Evolutionary conservation across 2,329 filamentous ascomycete species (phyloP).

Genomic region (Sporothrix inflata): DNA sequence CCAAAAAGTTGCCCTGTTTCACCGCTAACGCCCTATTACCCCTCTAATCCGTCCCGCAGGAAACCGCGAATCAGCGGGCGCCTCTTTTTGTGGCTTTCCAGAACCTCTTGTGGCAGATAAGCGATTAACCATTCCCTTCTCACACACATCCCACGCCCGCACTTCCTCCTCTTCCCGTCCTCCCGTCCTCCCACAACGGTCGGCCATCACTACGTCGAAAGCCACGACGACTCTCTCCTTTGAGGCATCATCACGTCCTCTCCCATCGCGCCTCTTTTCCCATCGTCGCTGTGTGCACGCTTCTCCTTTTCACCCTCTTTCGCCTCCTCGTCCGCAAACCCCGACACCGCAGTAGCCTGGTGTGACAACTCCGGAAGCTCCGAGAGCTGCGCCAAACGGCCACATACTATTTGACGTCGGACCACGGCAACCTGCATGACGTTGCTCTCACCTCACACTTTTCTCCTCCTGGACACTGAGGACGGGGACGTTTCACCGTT

Average conservation of each 20-base stretch:
- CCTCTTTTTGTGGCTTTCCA: neutral
- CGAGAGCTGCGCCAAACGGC: neutral
- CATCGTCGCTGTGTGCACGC: neutral
- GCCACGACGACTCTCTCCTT: neutral
- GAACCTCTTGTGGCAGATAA: conserved; percentile 16
- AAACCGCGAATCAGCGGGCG: neutral
- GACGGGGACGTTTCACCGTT: neutral
- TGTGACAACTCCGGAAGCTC: conserved; percentile 1
- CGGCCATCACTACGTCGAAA: neutral
- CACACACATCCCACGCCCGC: conserved; percentile 4
- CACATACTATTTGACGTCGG: neutral
- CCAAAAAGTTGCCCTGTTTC: neutral
- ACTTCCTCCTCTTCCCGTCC: neutral
- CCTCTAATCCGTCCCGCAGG: neutral
- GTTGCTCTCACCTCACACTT: neutral
- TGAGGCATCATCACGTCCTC: neutral
- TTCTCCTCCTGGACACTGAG: neutral
- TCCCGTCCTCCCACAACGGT: neutral
- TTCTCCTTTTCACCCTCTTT: neutral
- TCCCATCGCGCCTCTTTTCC: neutral
- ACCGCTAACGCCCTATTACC: neutral
- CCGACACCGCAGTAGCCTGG: neutral
- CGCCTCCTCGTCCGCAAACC: neutral
- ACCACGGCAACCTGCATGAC: neutral
- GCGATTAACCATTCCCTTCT: conserved; percentile 2